A percentile compares a stretch with the other conserved stretches of the same genome.
Evolutionary conservation across 2,329 filamentous ascomycete genomes (phyloP).

Genomic region (Exophiala sp.): DNA sequence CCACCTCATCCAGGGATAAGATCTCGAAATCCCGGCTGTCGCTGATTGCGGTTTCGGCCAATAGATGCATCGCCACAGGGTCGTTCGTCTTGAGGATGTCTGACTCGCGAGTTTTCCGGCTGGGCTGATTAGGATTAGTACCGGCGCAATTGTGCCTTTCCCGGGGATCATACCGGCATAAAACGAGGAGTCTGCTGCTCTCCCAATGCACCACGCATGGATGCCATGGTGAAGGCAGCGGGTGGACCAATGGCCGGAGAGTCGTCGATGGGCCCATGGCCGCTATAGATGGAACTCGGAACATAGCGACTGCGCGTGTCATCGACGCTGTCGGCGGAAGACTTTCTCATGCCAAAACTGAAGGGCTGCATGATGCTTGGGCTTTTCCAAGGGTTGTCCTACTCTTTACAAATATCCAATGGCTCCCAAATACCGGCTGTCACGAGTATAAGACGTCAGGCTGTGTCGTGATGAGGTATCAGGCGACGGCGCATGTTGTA

Average conservation of each 20-base stretch:
- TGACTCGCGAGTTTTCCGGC: constrained; percentile 18
- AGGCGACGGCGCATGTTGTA: background rate
- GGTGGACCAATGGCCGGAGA: constrained; percentile 16
- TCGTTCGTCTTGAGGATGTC: constrained; percentile 42
- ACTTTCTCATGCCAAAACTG: constrained; percentile 23
- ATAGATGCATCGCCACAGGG: constrained; percentile 74
- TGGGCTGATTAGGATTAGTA: constrained; percentile 4
- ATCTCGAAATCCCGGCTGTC: constrained; percentile 84
- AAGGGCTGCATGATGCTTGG: constrained; percentile 22
- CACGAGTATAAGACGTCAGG: background rate
- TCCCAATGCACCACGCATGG: constrained; percentile 18
- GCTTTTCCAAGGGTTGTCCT: background rate
- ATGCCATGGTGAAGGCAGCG: constrained; percentile 16
- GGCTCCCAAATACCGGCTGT: background rate
- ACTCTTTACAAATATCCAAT: constrained; percentile 15
- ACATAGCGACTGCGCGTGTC: constrained; percentile 27
- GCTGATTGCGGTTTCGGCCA: constrained; percentile 86
- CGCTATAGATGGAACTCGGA: constrained; percentile 29
- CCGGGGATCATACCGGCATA: constrained; percentile 6
- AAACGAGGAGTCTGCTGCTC: constrained; percentile 20
- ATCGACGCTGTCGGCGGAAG: constrained; percentile 24
- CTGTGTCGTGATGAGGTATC: background rate
- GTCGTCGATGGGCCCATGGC: constrained; percentile 22
- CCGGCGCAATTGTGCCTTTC: background rate
- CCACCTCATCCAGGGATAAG: constrained; percentile 84